These are phyloP conservation scores for Ophiocordyceps australis DNA, from an alignment of 2,329 filamentous ascomycete species.

Conservation along the genomic window DNA sequence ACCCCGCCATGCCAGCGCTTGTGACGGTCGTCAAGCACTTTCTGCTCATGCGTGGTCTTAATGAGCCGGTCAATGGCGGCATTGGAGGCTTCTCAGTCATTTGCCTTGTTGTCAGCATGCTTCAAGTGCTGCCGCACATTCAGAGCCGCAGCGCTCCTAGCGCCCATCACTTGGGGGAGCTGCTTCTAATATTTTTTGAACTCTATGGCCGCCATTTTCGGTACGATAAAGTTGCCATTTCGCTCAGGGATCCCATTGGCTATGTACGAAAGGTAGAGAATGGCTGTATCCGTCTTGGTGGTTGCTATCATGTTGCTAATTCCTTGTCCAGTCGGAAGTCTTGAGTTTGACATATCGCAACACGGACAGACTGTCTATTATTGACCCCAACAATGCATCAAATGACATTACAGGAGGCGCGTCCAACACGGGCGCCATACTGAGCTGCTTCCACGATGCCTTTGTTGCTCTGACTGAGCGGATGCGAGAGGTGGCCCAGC, in stretches of 20 bases:
- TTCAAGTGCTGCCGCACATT: conserved; percentile 61
- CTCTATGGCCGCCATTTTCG: conserved; percentile 77
- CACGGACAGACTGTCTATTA: conserved; percentile 58
- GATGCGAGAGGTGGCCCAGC: conserved; percentile 30
- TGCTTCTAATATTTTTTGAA: conserved; percentile 76
- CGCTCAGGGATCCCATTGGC: conserved; percentile 48
- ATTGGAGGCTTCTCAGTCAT: conserved; percentile 90
- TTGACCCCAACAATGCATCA: conserved; percentile 68
- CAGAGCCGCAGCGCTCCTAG: conserved; percentile 40
- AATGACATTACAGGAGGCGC: conserved; percentile 91
- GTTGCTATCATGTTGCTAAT: not conserved
- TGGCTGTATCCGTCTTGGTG: not conserved
- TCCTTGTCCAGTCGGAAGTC: conserved; percentile 19
- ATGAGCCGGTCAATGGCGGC: conserved; percentile 81
- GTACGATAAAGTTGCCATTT: conserved; percentile 50
- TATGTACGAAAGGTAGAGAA: conserved; percentile 56
- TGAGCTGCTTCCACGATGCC: conserved; percentile 51
- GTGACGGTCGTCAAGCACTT: conserved; percentile 88
- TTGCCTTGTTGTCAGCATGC: conserved; percentile 77
- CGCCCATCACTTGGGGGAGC: conserved; percentile 55
- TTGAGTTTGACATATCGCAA: conserved; percentile 35
- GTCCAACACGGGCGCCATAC: conserved; percentile 46
- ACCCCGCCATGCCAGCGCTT: conserved; percentile 70
- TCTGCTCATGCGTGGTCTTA: conserved; percentile 71
- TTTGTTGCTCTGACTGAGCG: conserved; percentile 35